Base-by-base conservation (phyloP, 148 eudicot species). In the Pouteria glomerata region DNA sequence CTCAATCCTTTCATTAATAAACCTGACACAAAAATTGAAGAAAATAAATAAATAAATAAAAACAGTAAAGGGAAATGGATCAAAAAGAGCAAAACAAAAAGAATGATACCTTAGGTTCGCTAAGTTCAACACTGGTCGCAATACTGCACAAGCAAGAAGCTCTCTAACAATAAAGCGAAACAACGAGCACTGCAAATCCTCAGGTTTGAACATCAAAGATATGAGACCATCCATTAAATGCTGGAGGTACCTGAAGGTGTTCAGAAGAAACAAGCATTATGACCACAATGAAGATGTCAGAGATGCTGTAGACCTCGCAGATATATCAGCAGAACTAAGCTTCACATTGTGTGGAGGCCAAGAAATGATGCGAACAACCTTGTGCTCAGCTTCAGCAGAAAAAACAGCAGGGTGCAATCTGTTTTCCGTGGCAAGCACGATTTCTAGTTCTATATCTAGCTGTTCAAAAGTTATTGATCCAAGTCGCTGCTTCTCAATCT, bases 1-100 rank as follows among this genome's bases (percentile, higher is more conserved):
- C 77, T 92, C 99, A 53, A 95, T 88, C 84, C 96, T 92, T 84
- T 95, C 99, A 83, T 95, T 95, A 37, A 95, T 86, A 79, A 95
- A 95, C 89, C 99, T 95, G 84, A 45, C 57, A 72, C 61, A 60
- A 71, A 60, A 61, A 70, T 67, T 57, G 41, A 48, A 69, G 52
- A 74, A 70, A 48, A 66, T 76, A 68, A 71, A 67, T n/a, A n/a
- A n/a, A n/a, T n/a, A n/a, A n/a, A n/a, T n/a, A n/a, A n/a, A 21
- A 69, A 66, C 53, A 37, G 70, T 15, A 35, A 61, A 42, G 14
- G 29, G 42, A n/a, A 18, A 39, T 30, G 11, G 30, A 3, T n/a
- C 7, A 42, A 74, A 60, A 63, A 68, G 72, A 66, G 21, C 45
- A 66, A 31, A 55, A 31, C n/a, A n/a, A n/a, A n/a, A n/a, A n/a